Evolutionary conservation across 495 filamentous ascomycete species (phyloP), one percentile per base, ranked within the genome.

Genomic region (Daldinia bambusicola): DNA sequence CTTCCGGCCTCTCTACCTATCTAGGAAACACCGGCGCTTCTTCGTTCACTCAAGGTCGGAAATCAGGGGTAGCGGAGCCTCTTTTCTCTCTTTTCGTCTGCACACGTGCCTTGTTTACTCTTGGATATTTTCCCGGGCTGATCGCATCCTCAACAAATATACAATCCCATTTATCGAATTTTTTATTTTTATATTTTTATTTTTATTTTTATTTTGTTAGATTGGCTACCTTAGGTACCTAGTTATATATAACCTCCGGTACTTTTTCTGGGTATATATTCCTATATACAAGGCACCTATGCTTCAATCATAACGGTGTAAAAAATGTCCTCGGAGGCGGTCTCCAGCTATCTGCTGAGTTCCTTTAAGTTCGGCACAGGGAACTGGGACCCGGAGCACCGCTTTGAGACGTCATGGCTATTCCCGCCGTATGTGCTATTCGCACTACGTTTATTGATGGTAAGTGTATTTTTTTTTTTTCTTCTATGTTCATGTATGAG

Each of bases 341-440:
- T 32, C 14, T 34, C 32, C 4, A 36, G 31, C 61, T 58, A 43
- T 18, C 55, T 63, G 38, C 38, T 22, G 64, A 64, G 67, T 50
- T 55, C 78, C 20, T 80, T 85, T 67, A 69, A 71, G 45, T 82
- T 84, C 51, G 81, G 81, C 55, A 77, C 70, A 5, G 83, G 79
- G 56, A 69, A 74, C 48, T 88, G 84, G 76, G 91, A 92, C 76
- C 80, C 84, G 31, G 79, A 81, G 16, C 83, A 91, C 75, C 88
- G 87, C 67, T 93, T 89, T 79, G 86, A 87, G 75, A 94, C 92
- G 13, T 94, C 92, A 4, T 94, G 91, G 90, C 75, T 93, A 10
- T 77, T 96, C 7, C 74, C 89, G n/a, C 91, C 93, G 0, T 78
- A 83, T 58, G 56, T 84, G 2, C 84, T 94, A 30, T 89, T 86